Evolutionary conservation across 2,329 filamentous ascomycete genomes (phyloP), one percentile per base, ranked within the genome.

Genomic region (Claviceps sp.): DNA sequence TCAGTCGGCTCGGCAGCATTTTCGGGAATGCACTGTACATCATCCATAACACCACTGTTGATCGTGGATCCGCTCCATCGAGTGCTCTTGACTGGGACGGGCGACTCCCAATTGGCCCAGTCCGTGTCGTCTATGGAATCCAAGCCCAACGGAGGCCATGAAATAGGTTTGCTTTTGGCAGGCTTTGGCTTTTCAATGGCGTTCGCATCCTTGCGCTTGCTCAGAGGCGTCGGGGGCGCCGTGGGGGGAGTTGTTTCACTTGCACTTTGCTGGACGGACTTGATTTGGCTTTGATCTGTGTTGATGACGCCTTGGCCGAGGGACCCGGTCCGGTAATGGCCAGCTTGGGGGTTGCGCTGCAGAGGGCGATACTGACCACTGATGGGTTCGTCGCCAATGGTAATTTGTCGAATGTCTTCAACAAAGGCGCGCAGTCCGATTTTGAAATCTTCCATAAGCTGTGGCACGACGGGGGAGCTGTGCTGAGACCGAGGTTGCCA

Each of bases 361-460:
- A 54, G 51, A 38, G 57, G 13, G 34, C 16, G 42, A 44, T 24
- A 26, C 13, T 65, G 64, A 14, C 81, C 83, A 54, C 75, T 81
- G 56, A 89, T 80, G 16, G 83, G 87, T 70, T 98, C 93, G 51
- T 98, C 93, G 24, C 93, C 93, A 6, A 98, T 89, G 0, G 93
- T 95, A 14, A 91, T 94, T 68, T 97, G 93, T 58, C 90, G 79
- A 47, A 98, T 81, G 63, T 98, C 93, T 65, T 97, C 93, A 54
- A 95, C 82, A 67, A 98, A 98, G 1, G 88, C 95, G 81, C 87
- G 90, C 48, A 98, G 71, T 2, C 93, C 91, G 49, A 93, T 81
- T 64, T 84, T 88, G 66, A 98, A 82, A 67, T 96, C 93, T 54
- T 87, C 85, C 16, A 90, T 87, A 67, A 95, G 84, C 66, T 93